phyloP scores from a whole-genome alignment of 768 basidiomycete genomes.

The Tulasnella sp. region DNA sequence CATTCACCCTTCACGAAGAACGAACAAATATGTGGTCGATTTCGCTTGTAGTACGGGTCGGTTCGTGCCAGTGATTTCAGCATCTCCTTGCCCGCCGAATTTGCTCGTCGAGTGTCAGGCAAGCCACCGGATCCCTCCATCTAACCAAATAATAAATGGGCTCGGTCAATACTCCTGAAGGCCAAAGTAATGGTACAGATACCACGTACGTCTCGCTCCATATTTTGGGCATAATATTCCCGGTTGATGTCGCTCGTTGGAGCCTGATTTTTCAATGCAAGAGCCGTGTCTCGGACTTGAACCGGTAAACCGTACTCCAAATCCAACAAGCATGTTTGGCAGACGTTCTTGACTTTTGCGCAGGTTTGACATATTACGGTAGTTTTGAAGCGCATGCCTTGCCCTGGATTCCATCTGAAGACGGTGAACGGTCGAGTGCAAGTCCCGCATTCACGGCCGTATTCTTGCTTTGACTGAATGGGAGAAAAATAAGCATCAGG shows the following conservation, averaged over 20 bases:
- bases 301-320: slow-evolving; percentile 94
- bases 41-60: slow-evolving; percentile 97
- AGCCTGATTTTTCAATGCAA: slow-evolving; percentile 79
- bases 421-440: slow-evolving; percentile 96
- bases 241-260: slow-evolving; percentile 97
- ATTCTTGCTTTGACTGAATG: slow-evolving; percentile 89
- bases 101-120: slow-evolving; percentile 56
- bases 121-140: slow-evolving; percentile 68
- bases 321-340: slow-evolving; percentile 96
- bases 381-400: slow-evolving; percentile 90
- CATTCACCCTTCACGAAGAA: slow-evolving; percentile 97
- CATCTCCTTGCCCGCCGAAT: slow-evolving; percentile 91
- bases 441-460: slow-evolving; percentile 92
- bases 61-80: slow-evolving; percentile 90
- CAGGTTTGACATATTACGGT: slow-evolving; percentile 98
- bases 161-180: background rate
- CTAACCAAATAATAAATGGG: slow-evolving; percentile 40
- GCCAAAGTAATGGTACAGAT: background rate
- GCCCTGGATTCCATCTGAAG: slow-evolving; percentile 97
- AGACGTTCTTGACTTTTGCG: slow-evolving; percentile 92
- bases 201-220: slow-evolving; percentile 69
- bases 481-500: slow-evolving; percentile 2
- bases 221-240: slow-evolving; percentile 90
- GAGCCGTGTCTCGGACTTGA: slow-evolving; percentile 93
- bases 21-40: slow-evolving; percentile 87